Evolutionary conservation across 129 eudicot species (phyloP), one percentile per base, ranked within the genome.

Genomic region (Ambrosia artemisiifolia): DNA sequence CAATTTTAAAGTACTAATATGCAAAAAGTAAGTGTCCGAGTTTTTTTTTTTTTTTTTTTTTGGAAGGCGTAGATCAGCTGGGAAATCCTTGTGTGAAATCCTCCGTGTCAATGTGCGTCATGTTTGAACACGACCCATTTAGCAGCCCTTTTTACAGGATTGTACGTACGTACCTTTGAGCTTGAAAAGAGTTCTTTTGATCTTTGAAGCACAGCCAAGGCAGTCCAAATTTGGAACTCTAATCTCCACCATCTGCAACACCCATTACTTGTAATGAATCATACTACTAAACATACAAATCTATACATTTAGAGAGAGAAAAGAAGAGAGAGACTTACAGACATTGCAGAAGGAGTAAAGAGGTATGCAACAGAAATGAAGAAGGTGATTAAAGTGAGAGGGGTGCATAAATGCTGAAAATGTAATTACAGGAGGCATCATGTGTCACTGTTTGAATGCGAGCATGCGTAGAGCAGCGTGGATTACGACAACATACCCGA

Each of bases 141-240:
- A 40, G 44, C 44, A 40, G 44, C 44, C 11, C 44, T 40, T 40
- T 51, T 30, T 8, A 3, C 7, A 30, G 19, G 16, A 48, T 9
- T 43, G 32, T n/a, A 3, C 3, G 69, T 13, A 12, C 2, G 18
- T 69, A 85, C 86, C 88, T 85, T 85, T 85, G 77, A 88, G 84
- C 79, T 85, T 85, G 80, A 86, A 81, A 7, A 89, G 78, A 65
- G 87, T 85, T 69, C 81, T 83, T 42, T 81, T 80, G 19, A 88
- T 73, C 85, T 85, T 88, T 24, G 80, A 50, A 75, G 81, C 88
- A 76, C 86, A 81, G 2, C 88, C 91, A 67, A 81, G 84, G 54
- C 88, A 83, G 48, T 88, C 88, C 85, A 83, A 78, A 57, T 87
- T 90, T 65, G 91, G 95, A 73, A 90, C 96, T 79, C 91, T 81